Percentiles rank a stretch among this genome's conserved stretches.
These are phyloP conservation scores for Cutaneotrichosporon sp. DNA, from an alignment of 1,284 basidiomycete genomes.

Conservation along the genomic window DNA sequence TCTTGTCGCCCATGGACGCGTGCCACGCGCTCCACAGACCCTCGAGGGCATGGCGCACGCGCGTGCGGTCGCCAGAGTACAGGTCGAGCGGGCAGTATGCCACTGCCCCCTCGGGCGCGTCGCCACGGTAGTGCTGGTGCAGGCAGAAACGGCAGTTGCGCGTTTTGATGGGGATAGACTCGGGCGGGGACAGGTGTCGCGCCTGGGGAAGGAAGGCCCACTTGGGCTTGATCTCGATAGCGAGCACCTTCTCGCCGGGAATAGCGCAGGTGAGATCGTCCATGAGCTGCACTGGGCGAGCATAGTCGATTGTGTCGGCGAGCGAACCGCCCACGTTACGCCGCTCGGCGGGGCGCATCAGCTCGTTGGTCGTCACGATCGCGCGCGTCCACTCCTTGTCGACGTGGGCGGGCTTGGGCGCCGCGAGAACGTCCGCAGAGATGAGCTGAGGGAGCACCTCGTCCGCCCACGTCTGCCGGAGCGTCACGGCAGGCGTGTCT, in stretches of 20 bases:
- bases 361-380: constrained; percentile 53
- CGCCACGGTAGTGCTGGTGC: constrained; percentile 60
- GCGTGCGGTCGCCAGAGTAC: constrained; percentile 61
- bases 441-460: constrained; percentile 51
- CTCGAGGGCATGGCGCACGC: constrained; percentile 61
- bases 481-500: neutral
- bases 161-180: constrained; percentile 59
- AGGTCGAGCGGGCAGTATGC: constrained; percentile 80
- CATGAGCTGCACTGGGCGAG: constrained; percentile 58
- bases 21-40: constrained; percentile 70
- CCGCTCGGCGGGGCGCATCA: constrained; percentile 56
- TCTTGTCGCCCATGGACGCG: constrained; percentile 57
- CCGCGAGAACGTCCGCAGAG: constrained; percentile 57
- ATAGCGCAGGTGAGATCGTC: constrained; percentile 52
- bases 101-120: constrained; percentile 6
- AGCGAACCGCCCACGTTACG: constrained; percentile 52
- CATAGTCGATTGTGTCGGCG: constrained; percentile 51
- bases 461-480: constrained; percentile 25
- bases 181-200: constrained; percentile 56
- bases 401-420: constrained; percentile 55
- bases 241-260: constrained; percentile 45
- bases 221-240: constrained; percentile 93
- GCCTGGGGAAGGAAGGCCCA: constrained; percentile 78
- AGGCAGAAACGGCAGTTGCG: constrained; percentile 79
- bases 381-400: constrained; percentile 59